phyloP scores from a whole-genome alignment of 805 yeast species.

The Barnettozyma sp. region DNA sequence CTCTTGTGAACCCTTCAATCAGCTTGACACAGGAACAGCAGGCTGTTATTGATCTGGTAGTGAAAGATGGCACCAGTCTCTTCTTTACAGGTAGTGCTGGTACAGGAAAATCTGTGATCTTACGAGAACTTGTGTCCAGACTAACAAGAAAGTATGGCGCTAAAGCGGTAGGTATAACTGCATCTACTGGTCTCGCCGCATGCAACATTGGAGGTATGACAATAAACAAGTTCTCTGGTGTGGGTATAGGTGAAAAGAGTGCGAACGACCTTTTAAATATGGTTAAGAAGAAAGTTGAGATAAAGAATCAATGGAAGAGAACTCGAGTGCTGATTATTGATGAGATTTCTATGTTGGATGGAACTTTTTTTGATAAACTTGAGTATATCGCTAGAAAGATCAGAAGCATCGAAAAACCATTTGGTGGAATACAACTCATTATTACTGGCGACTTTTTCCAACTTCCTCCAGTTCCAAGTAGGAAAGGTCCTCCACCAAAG shows the following conservation, averaged over 20 bases:
- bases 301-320: slow-evolving; percentile 52
- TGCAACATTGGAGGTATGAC: slow-evolving; percentile 90
- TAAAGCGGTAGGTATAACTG: slow-evolving; percentile 73
- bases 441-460: slow-evolving; percentile 96
- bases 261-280: slow-evolving; percentile 31
- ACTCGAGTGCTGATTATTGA: slow-evolving; percentile 75
- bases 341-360: slow-evolving; percentile 93
- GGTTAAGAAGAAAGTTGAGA: slow-evolving; percentile 40
- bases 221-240: slow-evolving; percentile 76
- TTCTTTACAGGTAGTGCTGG: slow-evolving; percentile 86
- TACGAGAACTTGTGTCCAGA: slow-evolving; percentile 54
- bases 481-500: slow-evolving; percentile 28
- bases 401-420: slow-evolving; percentile 49
- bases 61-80: slow-evolving; percentile 44
- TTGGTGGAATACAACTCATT: slow-evolving; percentile 90
- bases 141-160: slow-evolving; percentile 38
- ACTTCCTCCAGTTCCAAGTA: slow-evolving; percentile 74
- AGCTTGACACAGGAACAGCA: slow-evolving; percentile 42
- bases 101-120: slow-evolving; percentile 74
- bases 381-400: slow-evolving; percentile 59
- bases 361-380: slow-evolving; percentile 64
- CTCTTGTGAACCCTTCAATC: too few relatives aligned
- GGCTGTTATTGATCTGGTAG: slow-evolving; percentile 44
- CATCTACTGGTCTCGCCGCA: slow-evolving; percentile 95
- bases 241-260: slow-evolving; percentile 62